Base-by-base conservation (phyloP, 2,329 filamentous ascomycete genomes). In the Cercospora sp. region DNA sequence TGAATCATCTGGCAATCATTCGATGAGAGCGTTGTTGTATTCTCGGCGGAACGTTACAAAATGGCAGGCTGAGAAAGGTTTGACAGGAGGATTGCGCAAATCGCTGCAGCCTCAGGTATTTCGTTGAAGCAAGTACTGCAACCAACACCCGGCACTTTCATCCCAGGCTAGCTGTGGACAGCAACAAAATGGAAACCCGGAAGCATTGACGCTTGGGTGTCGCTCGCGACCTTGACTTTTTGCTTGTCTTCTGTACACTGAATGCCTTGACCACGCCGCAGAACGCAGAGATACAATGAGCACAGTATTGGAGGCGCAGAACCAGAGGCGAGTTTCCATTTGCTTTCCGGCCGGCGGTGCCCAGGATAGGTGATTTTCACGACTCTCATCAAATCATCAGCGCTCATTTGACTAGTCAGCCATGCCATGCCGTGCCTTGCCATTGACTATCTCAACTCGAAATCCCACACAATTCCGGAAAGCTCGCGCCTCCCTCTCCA, bases 401-500 rank as follows among this genome's bases (percentile, higher is more conserved):
- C 23, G 23, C 26, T 28, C 26, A 28, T 28, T 28, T 28, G 26
- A 28, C 3, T 28, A 28, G 26, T 28, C 5, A 26, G 23, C 23
- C 23, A 26, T 28, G 26, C 26, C 30, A 10, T 10, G 30, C 30
- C n/a, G 16, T 42, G 13, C 39, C 39, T 7, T 10, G 39, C 16
- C 42, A 48, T 18, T 48, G 39, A 33, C 64, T 66, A 60, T 61
- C 28, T 20, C 13, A 12, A 36, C 10, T 7, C n/a, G 20, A 18
- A 45, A 55, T 60, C 42, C 42, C 28, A 57, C 31, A 30, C 23
- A 53, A 31, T 28, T n/a, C 26, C 63, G 18, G 20, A 64, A 64
- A 45, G 48, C 48, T 58, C 62, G 62, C 62, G 62, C 62, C 51
- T 59, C 26, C 51, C 51, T 58, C 51, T 64, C 61, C 36, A 28